Evolutionary conservation across 441 rosid genomes (phyloP).

Genomic region (Adansonia gregorii): DNA sequence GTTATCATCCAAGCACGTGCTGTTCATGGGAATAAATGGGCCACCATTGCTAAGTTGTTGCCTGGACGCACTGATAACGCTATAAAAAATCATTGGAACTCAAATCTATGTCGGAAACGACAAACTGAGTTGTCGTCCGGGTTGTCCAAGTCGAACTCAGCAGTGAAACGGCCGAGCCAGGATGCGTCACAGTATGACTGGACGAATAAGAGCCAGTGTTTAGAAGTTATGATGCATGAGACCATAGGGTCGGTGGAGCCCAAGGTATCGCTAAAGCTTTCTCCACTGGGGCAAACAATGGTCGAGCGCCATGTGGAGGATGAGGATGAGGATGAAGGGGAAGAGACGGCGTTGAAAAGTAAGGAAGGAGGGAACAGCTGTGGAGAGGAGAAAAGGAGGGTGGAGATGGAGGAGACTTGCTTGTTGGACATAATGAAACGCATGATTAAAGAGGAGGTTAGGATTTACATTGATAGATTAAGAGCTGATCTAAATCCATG

Average conservation of each 20-base stretch:
- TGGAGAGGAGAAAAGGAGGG: not conserved
- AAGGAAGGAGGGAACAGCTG: not conserved
- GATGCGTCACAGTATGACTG: conserved; percentile 32
- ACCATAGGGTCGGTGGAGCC: conserved; percentile 28
- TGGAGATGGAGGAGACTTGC: conserved; percentile 31
- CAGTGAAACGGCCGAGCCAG: conserved; percentile 9
- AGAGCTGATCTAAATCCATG: not conserved
- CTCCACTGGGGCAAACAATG: conserved; percentile 49
- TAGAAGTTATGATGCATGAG: conserved; percentile 15
- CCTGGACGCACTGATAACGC: conserved; percentile 71
- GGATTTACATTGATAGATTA: conserved; percentile 42
- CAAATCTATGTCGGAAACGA: conserved; percentile 47
- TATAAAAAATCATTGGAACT: conserved; percentile 70
- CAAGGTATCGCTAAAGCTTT: conserved; percentile 45
- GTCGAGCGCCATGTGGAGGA: not conserved
- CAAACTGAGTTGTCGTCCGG: conserved; percentile 32
- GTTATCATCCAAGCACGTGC: conserved; percentile 51
- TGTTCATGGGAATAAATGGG: conserved; percentile 17
- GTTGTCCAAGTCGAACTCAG: conserved; percentile 41
- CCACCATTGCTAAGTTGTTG: conserved; percentile 53
- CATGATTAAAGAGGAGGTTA: conserved; percentile 53
- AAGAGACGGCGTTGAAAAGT: not conserved
- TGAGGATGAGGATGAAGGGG: conserved; percentile 6
- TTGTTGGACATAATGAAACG: conserved; percentile 45
- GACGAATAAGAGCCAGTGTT: conserved; percentile 39